Percentiles rank a stretch among this genome's conserved stretches.
Conservation (phyloP, 345 rosid genomes). For the Toxicodendron radicans region DNA sequence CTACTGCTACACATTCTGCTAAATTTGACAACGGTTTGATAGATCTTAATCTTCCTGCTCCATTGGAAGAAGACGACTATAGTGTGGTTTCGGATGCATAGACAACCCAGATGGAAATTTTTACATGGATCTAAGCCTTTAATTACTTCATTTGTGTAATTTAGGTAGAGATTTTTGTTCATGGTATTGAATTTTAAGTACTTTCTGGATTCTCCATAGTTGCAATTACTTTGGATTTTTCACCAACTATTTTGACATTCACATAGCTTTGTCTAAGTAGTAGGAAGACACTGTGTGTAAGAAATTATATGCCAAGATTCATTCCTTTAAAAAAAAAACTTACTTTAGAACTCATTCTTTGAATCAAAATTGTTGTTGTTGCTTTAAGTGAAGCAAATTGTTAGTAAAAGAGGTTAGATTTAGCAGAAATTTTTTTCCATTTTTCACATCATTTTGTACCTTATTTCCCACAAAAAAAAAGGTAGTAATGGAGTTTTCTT, state of each 20-base stretch:
- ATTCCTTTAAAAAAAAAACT: not conserved
- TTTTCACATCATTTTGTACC: constrained; percentile 24
- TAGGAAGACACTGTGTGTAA: not conserved
- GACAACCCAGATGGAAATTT: not conserved
- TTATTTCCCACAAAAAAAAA: not conserved
- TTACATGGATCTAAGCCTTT: constrained; percentile 1
- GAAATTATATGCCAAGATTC: not conserved
- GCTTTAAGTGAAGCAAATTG: not conserved
- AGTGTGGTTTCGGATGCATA: constrained; percentile 53
- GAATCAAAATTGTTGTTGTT: not conserved
- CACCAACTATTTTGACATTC: not conserved
- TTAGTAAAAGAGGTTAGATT: not conserved
- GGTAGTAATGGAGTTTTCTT: not conserved
- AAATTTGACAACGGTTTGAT: constrained; percentile 41
- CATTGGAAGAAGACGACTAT: constrained; percentile 60
- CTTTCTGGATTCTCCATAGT: not conserved
- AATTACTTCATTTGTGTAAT: not conserved
- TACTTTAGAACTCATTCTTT: not conserved
- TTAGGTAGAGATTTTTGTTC: constrained; percentile 8
- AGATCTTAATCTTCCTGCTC: constrained; percentile 98
- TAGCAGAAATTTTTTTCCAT: not conserved
- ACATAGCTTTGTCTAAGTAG: not conserved
- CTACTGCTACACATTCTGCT: constrained; percentile 17
- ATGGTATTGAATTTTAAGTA: constrained; percentile 4
- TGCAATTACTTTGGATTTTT: constrained; percentile 6